phyloP scores from a whole-genome alignment of 441 rosid genomes.

The Euphorbia celastroides region DNA sequence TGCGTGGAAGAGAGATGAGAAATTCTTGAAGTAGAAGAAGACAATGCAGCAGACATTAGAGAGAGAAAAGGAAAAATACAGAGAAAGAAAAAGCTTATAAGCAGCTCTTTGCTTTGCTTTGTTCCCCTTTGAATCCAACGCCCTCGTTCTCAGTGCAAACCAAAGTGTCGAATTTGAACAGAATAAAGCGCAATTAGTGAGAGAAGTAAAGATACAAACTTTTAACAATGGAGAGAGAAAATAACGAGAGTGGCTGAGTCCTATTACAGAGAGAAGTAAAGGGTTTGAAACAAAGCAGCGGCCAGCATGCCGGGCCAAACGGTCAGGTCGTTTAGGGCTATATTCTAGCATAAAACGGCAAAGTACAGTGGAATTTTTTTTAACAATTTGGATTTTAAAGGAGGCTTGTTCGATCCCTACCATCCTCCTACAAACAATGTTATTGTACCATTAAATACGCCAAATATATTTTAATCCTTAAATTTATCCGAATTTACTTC shows the following conservation, averaged over 20 bases:
- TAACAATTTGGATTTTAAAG: no score
- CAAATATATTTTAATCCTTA: no score
- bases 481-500: no score
- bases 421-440: no score
- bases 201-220: constrained; percentile 15
- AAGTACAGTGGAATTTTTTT: no score
- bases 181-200: constrained; percentile 55
- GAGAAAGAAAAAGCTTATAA: constrained; percentile 19
- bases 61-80: no score
- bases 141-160: constrained; percentile 73
- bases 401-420: no score
- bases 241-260: constrained; percentile 21
- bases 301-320: constrained; percentile 20
- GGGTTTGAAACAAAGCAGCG: no score
- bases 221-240: background rate
- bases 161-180: constrained; percentile 64
- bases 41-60: constrained; percentile 67
- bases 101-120: constrained; percentile 31
- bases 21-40: constrained; percentile 71
- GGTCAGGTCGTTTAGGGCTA: constrained; percentile 30
- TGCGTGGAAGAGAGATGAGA: constrained; percentile 61
- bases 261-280: no score
- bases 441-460: no score
- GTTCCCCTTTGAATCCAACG: constrained; percentile 32
- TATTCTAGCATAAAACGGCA: constrained; percentile 27